Evolutionary conservation across 2,329 filamentous ascomycete genomes (phyloP), one percentile per base, ranked within the genome.

Genomic region (Didymella glomerata): DNA sequence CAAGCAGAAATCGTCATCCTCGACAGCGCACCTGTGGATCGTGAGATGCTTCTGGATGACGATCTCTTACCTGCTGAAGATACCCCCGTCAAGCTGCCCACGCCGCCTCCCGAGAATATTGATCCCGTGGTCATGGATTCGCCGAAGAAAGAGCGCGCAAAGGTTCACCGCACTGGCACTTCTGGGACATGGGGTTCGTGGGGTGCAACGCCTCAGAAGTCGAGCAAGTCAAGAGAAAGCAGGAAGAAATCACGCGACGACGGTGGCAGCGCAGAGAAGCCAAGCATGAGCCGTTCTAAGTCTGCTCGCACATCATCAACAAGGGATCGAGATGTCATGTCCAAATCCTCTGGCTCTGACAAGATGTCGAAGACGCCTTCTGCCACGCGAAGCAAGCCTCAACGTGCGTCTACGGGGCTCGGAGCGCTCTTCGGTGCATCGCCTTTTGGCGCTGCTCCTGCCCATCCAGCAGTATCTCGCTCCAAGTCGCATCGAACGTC

Each of bases 181-280:
- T 78, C 78, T n/a, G 82, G 75, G 22, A 94, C 90, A 28, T 95
- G 92, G 92, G 89, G 88, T 34, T 87, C 88, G 74, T 94, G 90
- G 90, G 86, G 85, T 18, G 84, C 87, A 16, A 80, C 84, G 47
- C 65, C 76, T 30, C 73, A 44, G 24, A 44, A 44, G 22, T 44
- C 78, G 38, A 77, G 78, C 34, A 67, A 75, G 57, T 76, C 76
- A 68, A 81, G 79, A 54, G 71, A 72, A 80, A 80, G 57, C 70
- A 68, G 70, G 51, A 76, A 71, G 60, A 68, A 67, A 54, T 73
- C 73, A 36, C 67, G 67, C 40, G 68, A 77, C 27, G 73, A 75
- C n/a, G 67, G 65, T 54, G 59, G 48, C 44, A 70, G 66, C 50
- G 46, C 62, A 47, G 67, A 70, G 60, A 80, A 81, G 56, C 75